Base-by-base conservation (phyloP, 2,329 filamentous ascomycete genomes). In the Mycocentrospora acerina region DNA sequence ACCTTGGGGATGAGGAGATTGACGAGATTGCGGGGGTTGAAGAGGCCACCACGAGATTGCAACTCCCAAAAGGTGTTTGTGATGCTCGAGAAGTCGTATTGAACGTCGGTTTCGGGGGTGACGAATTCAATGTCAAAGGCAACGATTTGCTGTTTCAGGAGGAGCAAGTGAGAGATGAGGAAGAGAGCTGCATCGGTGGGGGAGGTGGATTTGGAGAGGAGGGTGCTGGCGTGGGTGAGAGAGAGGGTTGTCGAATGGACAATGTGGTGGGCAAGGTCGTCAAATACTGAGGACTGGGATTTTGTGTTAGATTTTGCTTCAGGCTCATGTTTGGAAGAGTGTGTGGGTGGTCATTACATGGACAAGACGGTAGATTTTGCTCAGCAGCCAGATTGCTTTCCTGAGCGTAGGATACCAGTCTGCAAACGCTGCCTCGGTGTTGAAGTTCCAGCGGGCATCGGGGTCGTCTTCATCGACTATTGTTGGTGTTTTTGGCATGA, bases 131-230 rank as follows among this genome's bases (percentile, higher is more conserved):
- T 96, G 70, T 98, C 93, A 46, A 98, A 90, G 8, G 90, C 90
- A 17, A 98, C 83, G 35, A 98, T 86, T 64, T 96, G 88, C 62
- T 96, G 94, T 68, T 97, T 97, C 35, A 98, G 80, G 33, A 96
- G 85, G 33, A 98, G 84, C 2, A 98, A 78, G 63, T 98, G 95
- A 55, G 91, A 93, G 56, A 98, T 85, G 59, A 96, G 83, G 69
- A 98, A 98, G 4, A 98, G 78, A 53, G 95, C 87, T 0, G 86
- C 80, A 62, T 97, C 90, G 6, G 84, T 77, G 2, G 80, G 77
- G 62, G 72, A 72, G n/a, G 78, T 74, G 39, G 80, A 81, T 24
- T 78, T 78, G 39, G 82, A 79, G 52, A 95, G 85, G 44, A 80
- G 80, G 5, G 77, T 72, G 51, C 90, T 86, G 18, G 89, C 91